Percentiles rank a stretch among this genome's conserved stretches.
phyloP scores from a whole-genome alignment of 805 yeast genomes.

The Debaryomyces tyrocola region DNA sequence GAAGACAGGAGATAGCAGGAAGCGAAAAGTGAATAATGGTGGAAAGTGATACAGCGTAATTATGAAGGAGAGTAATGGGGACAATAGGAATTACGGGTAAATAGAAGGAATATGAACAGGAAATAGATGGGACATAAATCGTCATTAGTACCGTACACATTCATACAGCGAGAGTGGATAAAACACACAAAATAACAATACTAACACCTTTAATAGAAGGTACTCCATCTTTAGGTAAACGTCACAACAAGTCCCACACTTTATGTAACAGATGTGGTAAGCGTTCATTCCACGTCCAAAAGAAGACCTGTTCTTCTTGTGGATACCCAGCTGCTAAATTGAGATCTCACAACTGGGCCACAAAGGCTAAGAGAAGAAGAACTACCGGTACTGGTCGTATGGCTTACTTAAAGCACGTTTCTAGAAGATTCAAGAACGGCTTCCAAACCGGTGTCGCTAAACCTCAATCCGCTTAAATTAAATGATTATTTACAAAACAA shows the following conservation, averaged over 20 bases:
- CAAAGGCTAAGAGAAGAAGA: conserved; percentile 98
- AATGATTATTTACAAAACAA: conserved; percentile 8
- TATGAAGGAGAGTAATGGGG: no score
- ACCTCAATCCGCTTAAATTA: conserved; percentile 62
- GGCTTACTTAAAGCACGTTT: conserved; percentile 94
- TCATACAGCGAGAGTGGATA: neutral
- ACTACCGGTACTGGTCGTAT: conserved; percentile 99
- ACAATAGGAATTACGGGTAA: no score
- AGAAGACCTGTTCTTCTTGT: conserved; percentile 98
- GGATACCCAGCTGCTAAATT: conserved; percentile 99
- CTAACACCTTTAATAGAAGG: conserved; percentile 61
- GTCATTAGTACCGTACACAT: neutral
- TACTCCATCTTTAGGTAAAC: conserved; percentile 99
- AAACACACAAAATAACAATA: conserved; percentile 5
- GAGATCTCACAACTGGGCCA: conserved; percentile 99
- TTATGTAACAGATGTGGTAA: conserved; percentile 98
- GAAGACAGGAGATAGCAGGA: neutral
- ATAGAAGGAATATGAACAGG: no score
- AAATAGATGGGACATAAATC: neutral
- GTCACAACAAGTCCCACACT: conserved; percentile 99
- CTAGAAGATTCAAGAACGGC: conserved; percentile 98
- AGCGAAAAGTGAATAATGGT: neutral
- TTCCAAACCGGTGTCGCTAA: conserved; percentile 87
- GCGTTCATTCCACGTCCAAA: conserved; percentile 98
- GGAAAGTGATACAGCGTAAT: no score